Conservation (phyloP, 345 rosid genomes). For the Murraya paniculata region DNA sequence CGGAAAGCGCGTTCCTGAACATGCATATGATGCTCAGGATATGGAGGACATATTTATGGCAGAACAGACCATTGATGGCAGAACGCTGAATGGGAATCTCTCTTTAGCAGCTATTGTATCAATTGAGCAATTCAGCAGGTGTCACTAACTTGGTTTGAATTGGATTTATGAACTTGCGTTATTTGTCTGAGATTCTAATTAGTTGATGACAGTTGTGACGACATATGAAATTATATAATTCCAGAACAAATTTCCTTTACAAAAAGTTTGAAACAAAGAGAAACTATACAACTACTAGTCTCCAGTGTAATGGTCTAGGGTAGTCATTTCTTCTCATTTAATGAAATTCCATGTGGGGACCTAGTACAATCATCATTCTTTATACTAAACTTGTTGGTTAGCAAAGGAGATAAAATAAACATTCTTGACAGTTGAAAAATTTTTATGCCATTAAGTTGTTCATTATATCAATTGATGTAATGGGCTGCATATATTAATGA, state of each 20-base stretch:
- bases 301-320: background rate
- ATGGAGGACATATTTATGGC: constrained; percentile 69
- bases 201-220: background rate
- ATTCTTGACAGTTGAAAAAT: background rate
- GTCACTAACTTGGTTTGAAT: constrained; percentile 7
- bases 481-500: background rate
- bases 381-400: background rate
- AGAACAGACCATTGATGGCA: constrained; percentile 63
- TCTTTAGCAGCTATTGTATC: constrained; percentile 77
- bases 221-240: background rate
- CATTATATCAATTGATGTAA: background rate
- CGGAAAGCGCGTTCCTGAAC: constrained; percentile 46
- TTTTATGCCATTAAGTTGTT: background rate
- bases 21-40: constrained; percentile 38
- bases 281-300: background rate
- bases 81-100: constrained; percentile 58
- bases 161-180: background rate
- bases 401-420: background rate
- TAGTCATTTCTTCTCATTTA: background rate
- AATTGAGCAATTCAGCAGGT: constrained; percentile 98
- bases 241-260: background rate
- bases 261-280: background rate
- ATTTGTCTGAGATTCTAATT: background rate
- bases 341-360: background rate
- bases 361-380: background rate